Evolutionary conservation across 1,139 yeast genomes (phyloP).

Genomic region (Candida tropicalis): DNA sequence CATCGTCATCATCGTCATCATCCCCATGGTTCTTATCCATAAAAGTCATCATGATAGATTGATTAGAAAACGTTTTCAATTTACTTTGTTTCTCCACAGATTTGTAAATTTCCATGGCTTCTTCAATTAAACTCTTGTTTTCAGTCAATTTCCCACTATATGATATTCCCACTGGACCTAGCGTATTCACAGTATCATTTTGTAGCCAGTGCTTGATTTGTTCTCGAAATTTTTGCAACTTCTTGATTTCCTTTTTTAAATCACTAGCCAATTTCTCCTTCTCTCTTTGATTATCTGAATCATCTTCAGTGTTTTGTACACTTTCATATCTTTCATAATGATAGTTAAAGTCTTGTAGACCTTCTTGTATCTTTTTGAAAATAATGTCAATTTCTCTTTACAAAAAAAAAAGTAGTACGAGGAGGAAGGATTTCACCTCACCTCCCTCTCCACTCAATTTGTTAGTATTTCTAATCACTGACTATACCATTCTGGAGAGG

Average conservation of each 20-base stretch:
- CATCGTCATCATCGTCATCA: constrained; percentile 17
- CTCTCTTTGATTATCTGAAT: constrained; percentile 84
- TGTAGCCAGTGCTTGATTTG: constrained; percentile 90
- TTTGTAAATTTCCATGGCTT: constrained; percentile 52
- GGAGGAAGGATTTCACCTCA: too few species aligned
- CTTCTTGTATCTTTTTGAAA: constrained; percentile 92
- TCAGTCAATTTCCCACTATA: constrained; percentile 37
- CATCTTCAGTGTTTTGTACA: constrained; percentile 43
- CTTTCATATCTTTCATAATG: constrained; percentile 49
- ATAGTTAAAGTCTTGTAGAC: constrained; percentile 74
- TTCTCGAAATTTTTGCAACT: constrained; percentile 90
- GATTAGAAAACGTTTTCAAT: constrained; percentile 50
- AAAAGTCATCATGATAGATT: constrained; percentile 49
- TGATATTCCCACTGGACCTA: constrained; percentile 31
- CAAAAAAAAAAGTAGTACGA: not conserved
- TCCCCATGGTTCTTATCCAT: constrained; percentile 31
- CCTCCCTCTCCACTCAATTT: too few species aligned
- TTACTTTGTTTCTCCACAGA: constrained; percentile 49
- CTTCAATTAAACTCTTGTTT: constrained; percentile 46
- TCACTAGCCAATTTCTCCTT: constrained; percentile 94
- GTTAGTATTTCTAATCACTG: too few species aligned
- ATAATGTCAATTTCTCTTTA: constrained; percentile 85
- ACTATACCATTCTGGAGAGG: too few species aligned
- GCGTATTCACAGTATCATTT: constrained; percentile 48
- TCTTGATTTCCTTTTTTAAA: constrained; percentile 93